These are phyloP conservation scores for Panellus pusillus DNA, from an alignment of 768 basidiomycete genomes.

Conservation along the genomic window DNA sequence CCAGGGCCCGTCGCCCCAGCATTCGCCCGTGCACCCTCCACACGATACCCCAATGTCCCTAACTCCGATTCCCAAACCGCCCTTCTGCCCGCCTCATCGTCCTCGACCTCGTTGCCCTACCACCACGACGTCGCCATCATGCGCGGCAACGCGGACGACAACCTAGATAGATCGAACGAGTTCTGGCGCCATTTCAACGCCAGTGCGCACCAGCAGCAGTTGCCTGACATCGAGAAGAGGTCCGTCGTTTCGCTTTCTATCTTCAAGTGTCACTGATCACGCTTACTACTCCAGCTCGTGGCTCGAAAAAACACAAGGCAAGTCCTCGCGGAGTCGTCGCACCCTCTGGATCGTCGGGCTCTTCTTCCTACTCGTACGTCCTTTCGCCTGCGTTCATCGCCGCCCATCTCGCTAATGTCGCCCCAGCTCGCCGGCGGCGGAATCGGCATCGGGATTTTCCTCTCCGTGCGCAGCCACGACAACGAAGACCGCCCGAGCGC, in stretches of 20 bases:
- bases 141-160: constrained; percentile 19
- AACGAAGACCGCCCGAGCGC: constrained; percentile 4
- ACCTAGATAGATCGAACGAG: constrained; percentile 11
- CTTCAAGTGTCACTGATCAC: neutral
- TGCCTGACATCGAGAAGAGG: constrained; percentile 16
- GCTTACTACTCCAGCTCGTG: constrained; percentile 3
- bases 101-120: neutral
- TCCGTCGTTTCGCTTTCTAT: neutral
- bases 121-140: constrained; percentile 8
- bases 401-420: neutral
- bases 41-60: neutral
- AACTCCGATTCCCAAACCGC: constrained; percentile 10
- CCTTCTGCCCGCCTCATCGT: neutral
- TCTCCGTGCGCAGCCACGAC: constrained; percentile 14
- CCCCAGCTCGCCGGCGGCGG: constrained; percentile 18
- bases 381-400: neutral
- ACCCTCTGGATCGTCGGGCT: constrained; percentile 14
- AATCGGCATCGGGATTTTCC: constrained; percentile 14
- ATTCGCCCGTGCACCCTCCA: constrained; percentile 3
- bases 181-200: constrained; percentile 23
- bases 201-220: constrained; percentile 7
- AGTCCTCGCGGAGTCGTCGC: constrained; percentile 8
- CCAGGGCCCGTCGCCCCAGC: constrained; percentile 3
- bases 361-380: constrained; percentile 16
- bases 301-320: constrained; percentile 18